Evolutionary conservation across 2,329 filamentous ascomycete species (phyloP), one percentile per base, ranked within the genome.

Genomic region (Aspergillus spinulosporus): DNA sequence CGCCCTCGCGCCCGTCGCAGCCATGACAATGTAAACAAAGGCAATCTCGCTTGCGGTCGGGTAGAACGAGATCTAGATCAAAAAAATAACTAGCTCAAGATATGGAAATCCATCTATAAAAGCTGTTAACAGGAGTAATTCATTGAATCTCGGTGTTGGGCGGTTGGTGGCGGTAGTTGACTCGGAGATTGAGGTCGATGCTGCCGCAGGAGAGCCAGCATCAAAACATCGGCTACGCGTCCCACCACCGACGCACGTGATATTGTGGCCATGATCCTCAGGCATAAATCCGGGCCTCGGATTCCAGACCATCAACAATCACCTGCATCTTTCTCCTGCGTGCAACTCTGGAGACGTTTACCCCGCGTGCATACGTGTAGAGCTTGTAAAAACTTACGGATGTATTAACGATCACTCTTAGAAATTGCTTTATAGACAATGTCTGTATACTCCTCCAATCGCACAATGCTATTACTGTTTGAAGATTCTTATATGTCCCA

Each of bases 21-120:
- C 67, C 74, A 76, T 76, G 63, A 51, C 56, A 63, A 70, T 66
- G 69, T 72, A 73, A 73, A 74, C 70, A 74, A 74, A 64, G 59
- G 65, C 66, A 61, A 53, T 36, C 31, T 21, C 32, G 9, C 36
- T 29, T 50, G 43, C 49, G 46, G 49, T 29, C 51, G 48, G 7
- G 42, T 49, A 5, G 46, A 49, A 47, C 43, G 46, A 21, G 21
- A 21, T 21, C 21, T 21, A 21, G 21, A 21, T 21, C 21, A 21
- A 21, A 21, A 9, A 21, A 21, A 21, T 21, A 21, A 34, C 21
- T 43, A 54, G 43, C 29, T 56, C 54, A 61, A 51, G 26, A 21
- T 45, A 48, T 34, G 50, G 1, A 50, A 4, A 15, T 32, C 45
- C 45, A 49, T 54, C 7, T 43, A 49, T 4, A 29, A 21, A 44